Evolutionary conservation across 2,329 filamentous ascomycete genomes (phyloP), one percentile per base, ranked within the genome.

Genomic region (Aspergillus japonicus): DNA sequence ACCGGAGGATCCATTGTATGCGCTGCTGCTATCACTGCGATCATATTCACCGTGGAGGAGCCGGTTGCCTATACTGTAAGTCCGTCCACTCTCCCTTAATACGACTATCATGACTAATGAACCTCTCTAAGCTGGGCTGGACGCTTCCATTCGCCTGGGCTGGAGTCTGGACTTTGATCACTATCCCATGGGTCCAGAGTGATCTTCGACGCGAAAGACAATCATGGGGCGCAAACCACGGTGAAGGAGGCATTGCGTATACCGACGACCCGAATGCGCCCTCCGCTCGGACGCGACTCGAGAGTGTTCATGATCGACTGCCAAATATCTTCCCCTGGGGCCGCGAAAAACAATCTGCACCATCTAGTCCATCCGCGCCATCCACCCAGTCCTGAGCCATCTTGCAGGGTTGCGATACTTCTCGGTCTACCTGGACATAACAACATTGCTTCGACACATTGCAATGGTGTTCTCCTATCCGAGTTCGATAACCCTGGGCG

Each of bases 1-100:
- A 82, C 79, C 1, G 77, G 81, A 12, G 82, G 83, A 1, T 77
- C 79, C 1, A 69, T 84, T n/a, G 54, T 82, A 5, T 75, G 75
- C 47, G 82, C 81, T 1, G 74, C 77, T 5, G 78, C 75, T 19
- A 78, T 81, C 16, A 78, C 83, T 11, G 78, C 77, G 0, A 74
- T 83, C 2, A 70, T 84, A 44, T 83, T 82, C 68, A 81, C 80
- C 0, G 77, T 82, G 5, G 73, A 77, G 0, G 70, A 80, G 62
- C 73, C 77, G 24, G 75, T 83, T 39, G 82, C 80, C 10, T 85
- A 83, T 64, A 78, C 73, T 16, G 76, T 78, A 68, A 64, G 73
- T 68, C 29, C 12, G 7, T 23, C 29, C 29, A 29, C 39, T 14
- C 14, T 3, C 4, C 42, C 23, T 16, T 16, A 2, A 4, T 3